Percentiles rank a stretch among this genome's conserved stretches.
Evolutionary conservation across 1,284 basidiomycete species (phyloP).

Genomic region (Moesziomyces sp.): DNA sequence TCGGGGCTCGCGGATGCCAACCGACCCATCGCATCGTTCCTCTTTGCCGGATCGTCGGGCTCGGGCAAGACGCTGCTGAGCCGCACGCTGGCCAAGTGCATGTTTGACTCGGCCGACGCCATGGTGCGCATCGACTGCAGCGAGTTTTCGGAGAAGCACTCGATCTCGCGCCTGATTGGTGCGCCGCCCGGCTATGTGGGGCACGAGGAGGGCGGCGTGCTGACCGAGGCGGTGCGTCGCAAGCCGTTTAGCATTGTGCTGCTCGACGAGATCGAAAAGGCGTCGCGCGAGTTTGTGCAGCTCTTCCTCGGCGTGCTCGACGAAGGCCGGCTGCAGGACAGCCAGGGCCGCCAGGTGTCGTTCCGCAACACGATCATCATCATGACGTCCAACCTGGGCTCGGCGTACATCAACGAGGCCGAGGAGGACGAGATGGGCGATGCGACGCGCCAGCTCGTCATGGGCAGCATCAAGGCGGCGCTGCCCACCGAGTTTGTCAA

Average conservation of each 20-base stretch:
- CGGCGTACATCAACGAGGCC: constrained; percentile 72
- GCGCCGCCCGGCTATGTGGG: constrained; percentile 82
- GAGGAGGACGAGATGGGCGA: constrained; percentile 69
- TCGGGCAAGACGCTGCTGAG: constrained; percentile 73
- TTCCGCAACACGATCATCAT: constrained; percentile 67
- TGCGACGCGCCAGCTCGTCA: constrained; percentile 69
- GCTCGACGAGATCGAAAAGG: constrained; percentile 72
- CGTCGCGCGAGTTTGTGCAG: constrained; percentile 90
- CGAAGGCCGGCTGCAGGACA: constrained; percentile 81
- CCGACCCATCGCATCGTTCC: constrained; percentile 72
- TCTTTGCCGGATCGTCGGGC: constrained; percentile 70
- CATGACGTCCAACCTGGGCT: constrained; percentile 73
- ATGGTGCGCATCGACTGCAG: constrained; percentile 74
- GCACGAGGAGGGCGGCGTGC: constrained; percentile 82
- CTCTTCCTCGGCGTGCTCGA: constrained; percentile 89
- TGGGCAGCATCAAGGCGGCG: constrained; percentile 70
- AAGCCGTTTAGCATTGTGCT: constrained; percentile 67
- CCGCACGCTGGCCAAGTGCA: constrained; percentile 69
- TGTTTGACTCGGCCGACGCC: constrained; percentile 72
- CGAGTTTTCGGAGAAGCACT: constrained; percentile 71
- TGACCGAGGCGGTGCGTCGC: constrained; percentile 70
- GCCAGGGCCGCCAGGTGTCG: constrained; percentile 64
- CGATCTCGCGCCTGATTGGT: constrained; percentile 71
- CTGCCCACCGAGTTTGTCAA: constrained; percentile 74
- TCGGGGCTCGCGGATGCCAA: constrained; percentile 73